These are phyloP conservation scores for Sugiyamaella qingdaonensis DNA, from an alignment of 805 yeast species.

Conservation along the genomic window DNA sequence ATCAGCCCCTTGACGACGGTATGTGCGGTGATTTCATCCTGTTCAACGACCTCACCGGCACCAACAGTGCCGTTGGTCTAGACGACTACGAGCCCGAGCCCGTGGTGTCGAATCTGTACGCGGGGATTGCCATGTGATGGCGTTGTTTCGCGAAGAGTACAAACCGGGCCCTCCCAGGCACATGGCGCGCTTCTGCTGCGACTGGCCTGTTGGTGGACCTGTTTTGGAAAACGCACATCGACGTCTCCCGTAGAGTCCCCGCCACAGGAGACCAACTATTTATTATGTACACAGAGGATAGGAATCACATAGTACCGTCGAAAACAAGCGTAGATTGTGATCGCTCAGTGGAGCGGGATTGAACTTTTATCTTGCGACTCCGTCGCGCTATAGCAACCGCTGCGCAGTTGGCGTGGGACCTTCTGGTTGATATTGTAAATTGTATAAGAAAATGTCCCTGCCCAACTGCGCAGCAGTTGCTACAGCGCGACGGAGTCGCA, in stretches of 20 bases:
- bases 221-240: not conserved
- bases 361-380: no score
- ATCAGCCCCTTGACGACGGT: constrained; percentile 7
- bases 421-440: no score
- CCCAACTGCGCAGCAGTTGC: no score
- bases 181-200: constrained; percentile 12
- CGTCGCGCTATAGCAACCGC: no score
- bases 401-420: no score
- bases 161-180: not conserved
- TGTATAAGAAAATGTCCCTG: no score
- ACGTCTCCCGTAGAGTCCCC: not conserved
- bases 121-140: constrained; percentile 18
- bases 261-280: not conserved
- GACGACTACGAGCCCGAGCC: constrained; percentile 15
- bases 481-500: no score
- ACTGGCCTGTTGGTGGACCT: constrained; percentile 1
- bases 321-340: no score
- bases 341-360: no score
- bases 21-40: constrained; percentile 17
- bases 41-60: constrained; percentile 16
- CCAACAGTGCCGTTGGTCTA: constrained; percentile 12
- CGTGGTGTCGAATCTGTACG: constrained; percentile 21
- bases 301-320: not conserved
- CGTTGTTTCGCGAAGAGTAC: not conserved
- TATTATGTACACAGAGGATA: not conserved